Evolutionary conservation across 2,329 filamentous ascomycete genomes (phyloP), one percentile per base, ranked within the genome.

Genomic region (Pyrenochaeta sp.): DNA sequence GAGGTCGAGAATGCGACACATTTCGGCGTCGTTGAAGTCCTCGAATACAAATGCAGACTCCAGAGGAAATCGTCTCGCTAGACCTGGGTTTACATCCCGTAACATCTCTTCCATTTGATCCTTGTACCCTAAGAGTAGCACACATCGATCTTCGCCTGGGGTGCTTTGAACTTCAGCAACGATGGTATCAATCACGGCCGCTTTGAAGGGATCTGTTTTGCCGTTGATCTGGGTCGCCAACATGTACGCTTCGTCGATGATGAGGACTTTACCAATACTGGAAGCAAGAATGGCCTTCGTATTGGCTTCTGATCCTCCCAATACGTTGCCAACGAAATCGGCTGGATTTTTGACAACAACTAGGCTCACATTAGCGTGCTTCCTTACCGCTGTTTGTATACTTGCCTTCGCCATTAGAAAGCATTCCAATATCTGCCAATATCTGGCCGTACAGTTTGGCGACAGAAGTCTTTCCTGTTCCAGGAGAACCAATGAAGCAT

Each of bases 161-260:
- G 79, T 79, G 48, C 81, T 86, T 46, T 91, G 87, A 0, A 91
- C 81, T 53, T 89, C 84, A 0, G 86, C 84, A 0, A 90, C 88
- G 9, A 90, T 84, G 0, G 86, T 90, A 54, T 91, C 88, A 3
- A 90, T 77, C 1, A 89, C 85, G 0, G 83, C 85, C 0, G 75
- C 79, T 61, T 82, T 86, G 71, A 72, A 90, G 0, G 51, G 45
- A 52, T 84, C 79, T n/a, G n/a, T n/a, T n/a, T n/a, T n/a, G 1
- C 70, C 63, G 10, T 74, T 50, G 0, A 39, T 36, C 1, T 65
- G 59, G 0, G 61, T 65, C 31, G 77, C 81, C 0, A 93, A 74
- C 22, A 84, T 83, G 51, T 93, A 92, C 0, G 88, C 88, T 61
- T 94, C 89, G 49, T 93, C 89, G 3, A 93, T 90, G 10, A 93